Base-by-base conservation (phyloP, 2,329 filamentous ascomycete species). In the Geosmithia putterillii region DNA sequence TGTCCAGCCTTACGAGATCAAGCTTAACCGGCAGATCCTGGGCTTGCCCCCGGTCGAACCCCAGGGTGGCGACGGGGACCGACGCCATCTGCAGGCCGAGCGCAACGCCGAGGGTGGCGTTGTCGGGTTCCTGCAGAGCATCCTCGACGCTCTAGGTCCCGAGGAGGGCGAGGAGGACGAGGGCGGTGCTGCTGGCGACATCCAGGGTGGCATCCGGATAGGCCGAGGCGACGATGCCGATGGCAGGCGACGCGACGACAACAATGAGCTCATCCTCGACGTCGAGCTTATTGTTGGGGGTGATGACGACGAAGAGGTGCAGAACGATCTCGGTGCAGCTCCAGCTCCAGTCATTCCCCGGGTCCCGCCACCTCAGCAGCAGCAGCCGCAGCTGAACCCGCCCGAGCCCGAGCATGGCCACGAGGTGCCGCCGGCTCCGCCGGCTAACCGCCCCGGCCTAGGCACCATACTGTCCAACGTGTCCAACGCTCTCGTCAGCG, bases 401-500 rank as follows among this genome's bases (percentile, higher is more conserved):
- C 41, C 46, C 42, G 28, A 14, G 4, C 28, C 43, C 37, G 46
- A 46, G 36, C 23, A 42, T 36, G 23, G 46, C 21, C 44, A 46
- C 38, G 45, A 48, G 38, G 46, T 40, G 21, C 45, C 42, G 2
- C 49, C 44, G 36, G 43, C 63, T 5, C 57, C 61, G 4, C 60
- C 62, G 0, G 58, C 57, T 15, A 53, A 54, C 9, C 52, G 58
- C 4, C 54, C 56, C 19, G 56, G 60, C 20, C 45, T 65, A 20
- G 60, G 61, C 37, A 54, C 52, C 14, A 57, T 65, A 15, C 51
- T 73, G 2, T 60, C 62, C 1, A 62, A 62, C 38, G 52, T 73
- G 6, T 63, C 71, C 25, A 71, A 73, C 53, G 65, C 67, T 35
- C 59, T 76, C 7, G 67, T 73, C 23, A 67, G 69, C 14, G 67